phyloP scores from a whole-genome alignment of 768 basidiomycete species.

The Dentipellis fragilis region DNA sequence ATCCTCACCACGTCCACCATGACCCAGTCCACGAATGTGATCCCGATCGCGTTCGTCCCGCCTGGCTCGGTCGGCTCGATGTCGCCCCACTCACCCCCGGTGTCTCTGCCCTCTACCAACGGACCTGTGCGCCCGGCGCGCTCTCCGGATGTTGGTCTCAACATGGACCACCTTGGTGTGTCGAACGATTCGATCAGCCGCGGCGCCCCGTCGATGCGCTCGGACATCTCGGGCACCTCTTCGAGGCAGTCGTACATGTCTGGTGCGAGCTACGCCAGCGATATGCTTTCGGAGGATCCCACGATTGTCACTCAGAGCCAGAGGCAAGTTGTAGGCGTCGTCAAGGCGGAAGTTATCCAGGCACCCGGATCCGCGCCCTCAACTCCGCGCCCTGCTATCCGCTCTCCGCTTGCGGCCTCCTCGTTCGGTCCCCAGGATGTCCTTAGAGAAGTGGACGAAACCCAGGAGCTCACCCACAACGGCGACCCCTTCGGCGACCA shows the following conservation, averaged over 20 bases:
- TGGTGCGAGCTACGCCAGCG: slow-evolving; percentile 65
- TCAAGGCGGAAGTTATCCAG: slow-evolving; percentile 72
- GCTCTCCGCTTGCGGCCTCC: slow-evolving; percentile 59
- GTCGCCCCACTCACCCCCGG: slow-evolving; percentile 9
- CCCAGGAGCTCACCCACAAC: slow-evolving; percentile 18
- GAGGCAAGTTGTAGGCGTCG: slow-evolving; percentile 66
- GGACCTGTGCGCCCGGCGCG: slow-evolving; percentile 44
- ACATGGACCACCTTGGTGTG: slow-evolving; percentile 53
- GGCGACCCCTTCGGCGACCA: slow-evolving; percentile 59
- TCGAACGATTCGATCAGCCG: slow-evolving; percentile 34
- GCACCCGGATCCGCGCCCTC: slow-evolving; percentile 17
- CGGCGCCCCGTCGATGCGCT: slow-evolving; percentile 28
- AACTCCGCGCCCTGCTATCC: slow-evolving; percentile 33
- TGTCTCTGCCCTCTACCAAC: background rate
- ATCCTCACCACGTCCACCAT: slow-evolving; percentile 69
- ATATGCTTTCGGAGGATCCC: slow-evolving; percentile 72
- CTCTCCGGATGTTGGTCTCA: slow-evolving; percentile 50
- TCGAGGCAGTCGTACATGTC: slow-evolving; percentile 67
- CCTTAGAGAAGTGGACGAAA: slow-evolving; percentile 34
- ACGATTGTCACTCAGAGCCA: slow-evolving; percentile 71
- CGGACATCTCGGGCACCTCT: slow-evolving; percentile 40
- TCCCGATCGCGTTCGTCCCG: slow-evolving; percentile 69
- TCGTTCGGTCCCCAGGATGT: slow-evolving; percentile 68
- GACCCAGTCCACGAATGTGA: slow-evolving; percentile 76
- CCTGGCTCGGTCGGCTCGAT: slow-evolving; percentile 33